These are phyloP conservation scores for Tulasnella calospora DNA, from an alignment of 768 basidiomycete genomes.

Conservation along the genomic window DNA sequence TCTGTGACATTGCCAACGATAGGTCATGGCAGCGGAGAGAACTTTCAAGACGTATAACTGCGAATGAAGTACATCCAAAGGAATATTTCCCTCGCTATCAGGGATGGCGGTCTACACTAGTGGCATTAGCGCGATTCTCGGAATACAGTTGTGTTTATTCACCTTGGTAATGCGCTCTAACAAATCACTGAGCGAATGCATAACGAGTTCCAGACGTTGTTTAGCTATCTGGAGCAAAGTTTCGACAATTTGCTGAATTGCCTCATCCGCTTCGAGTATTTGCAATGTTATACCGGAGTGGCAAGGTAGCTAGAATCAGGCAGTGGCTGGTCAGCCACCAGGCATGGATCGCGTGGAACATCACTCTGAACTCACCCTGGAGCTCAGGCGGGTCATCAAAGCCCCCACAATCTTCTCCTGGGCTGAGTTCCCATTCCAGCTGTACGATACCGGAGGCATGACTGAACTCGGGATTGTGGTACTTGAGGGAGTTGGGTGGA, in stretches of 20 bases:
- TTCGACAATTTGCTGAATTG: slow-evolving; percentile 69
- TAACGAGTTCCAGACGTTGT: slow-evolving; percentile 75
- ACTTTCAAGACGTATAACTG: slow-evolving; percentile 83
- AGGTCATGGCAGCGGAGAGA: slow-evolving; percentile 67
- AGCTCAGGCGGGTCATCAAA: slow-evolving; percentile 72
- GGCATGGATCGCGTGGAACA: slow-evolving; percentile 1
- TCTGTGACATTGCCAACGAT: slow-evolving; percentile 59
- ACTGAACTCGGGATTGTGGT: background rate
- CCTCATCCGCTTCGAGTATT: slow-evolving; percentile 67
- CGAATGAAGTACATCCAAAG: slow-evolving; percentile 75
- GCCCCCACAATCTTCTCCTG: slow-evolving; percentile 80
- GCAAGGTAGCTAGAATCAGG: slow-evolving; percentile 63
- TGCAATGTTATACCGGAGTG: slow-evolving; percentile 73
- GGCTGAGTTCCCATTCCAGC: slow-evolving; percentile 40
- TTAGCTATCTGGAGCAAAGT: slow-evolving; percentile 73
- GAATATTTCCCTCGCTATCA: slow-evolving; percentile 48
- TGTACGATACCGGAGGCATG: background rate
- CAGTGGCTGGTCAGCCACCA: background rate
- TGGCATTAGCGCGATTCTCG: slow-evolving; percentile 40
- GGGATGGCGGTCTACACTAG: slow-evolving; percentile 32
- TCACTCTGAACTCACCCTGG: slow-evolving; percentile 53
- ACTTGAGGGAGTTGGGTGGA: background rate
- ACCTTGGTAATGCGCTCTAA: slow-evolving; percentile 77
- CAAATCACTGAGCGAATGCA: slow-evolving; percentile 68
- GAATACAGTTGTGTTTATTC: slow-evolving; percentile 29